Conservation (phyloP, 345 rosid species). For the Gossypium sturtianum region DNA sequence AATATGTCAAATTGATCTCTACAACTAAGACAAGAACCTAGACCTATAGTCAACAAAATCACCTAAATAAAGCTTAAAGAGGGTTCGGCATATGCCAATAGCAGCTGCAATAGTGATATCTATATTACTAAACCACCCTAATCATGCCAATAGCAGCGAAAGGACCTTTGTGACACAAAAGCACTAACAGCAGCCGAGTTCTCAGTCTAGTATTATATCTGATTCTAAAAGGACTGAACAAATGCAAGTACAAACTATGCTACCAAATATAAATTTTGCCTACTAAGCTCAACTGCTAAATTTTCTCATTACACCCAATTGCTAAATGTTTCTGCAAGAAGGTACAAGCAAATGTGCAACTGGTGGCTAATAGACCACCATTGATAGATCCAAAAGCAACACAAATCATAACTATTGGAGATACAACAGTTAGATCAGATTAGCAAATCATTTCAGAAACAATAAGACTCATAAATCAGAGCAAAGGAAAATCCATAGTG, state of each 20-base stretch:
- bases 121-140: neutral
- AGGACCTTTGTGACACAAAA: neutral
- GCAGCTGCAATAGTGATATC: neutral
- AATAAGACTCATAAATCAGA: neutral
- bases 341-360: neutral
- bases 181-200: neutral
- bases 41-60: neutral
- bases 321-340: neutral
- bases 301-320: neutral
- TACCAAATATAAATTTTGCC: neutral
- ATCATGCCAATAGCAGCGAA: neutral
- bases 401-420: neutral
- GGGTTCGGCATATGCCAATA: neutral
- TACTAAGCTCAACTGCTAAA: neutral
- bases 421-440: too few species aligned
- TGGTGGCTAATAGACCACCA: neutral
- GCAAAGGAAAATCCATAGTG: neutral
- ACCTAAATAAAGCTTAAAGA: neutral
- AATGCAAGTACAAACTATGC: neutral
- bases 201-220: neutral
- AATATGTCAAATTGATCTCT: neutral
- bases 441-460: neutral
- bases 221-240: neutral
- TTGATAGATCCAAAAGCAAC: neutral
- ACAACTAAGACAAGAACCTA: constrained; percentile 1